phyloP scores from a whole-genome alignment of 805 yeast genomes.

The Metschnikowia kunwiensis region DNA sequence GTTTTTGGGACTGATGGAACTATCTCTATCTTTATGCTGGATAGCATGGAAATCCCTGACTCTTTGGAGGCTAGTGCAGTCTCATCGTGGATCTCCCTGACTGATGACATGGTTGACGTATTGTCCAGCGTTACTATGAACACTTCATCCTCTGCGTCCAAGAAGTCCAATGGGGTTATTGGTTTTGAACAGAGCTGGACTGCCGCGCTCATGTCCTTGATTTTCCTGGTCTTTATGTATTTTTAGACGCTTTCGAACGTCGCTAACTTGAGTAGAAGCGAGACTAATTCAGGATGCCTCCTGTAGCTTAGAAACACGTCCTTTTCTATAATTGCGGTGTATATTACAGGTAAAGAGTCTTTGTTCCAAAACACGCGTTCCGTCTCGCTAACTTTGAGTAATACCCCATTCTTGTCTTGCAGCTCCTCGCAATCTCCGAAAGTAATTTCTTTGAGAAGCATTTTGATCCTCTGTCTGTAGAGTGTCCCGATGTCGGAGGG shows the following conservation, averaged over 20 bases:
- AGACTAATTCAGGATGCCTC: conserved; percentile 13
- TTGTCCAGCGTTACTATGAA: conserved; percentile 27
- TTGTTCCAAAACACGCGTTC: not conserved
- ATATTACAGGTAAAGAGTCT: conserved; percentile 15
- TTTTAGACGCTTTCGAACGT: conserved; percentile 6
- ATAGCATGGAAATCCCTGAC: conserved; percentile 47
- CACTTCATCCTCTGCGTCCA: conserved; percentile 23
- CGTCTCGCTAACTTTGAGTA: not conserved
- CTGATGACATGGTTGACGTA: conserved; percentile 23
- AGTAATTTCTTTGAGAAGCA: not conserved
- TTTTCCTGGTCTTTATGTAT: conserved; percentile 14
- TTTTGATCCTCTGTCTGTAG: not conserved
- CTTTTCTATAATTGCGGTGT: conserved; percentile 13
- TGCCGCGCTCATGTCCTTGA: conserved; percentile 10
- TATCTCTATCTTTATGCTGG: conserved; percentile 58
- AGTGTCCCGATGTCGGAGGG: conserved; percentile 14
- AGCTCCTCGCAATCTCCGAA: no score
- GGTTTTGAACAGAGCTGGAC: conserved; percentile 13
- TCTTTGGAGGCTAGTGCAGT: conserved; percentile 46
- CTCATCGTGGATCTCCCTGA: conserved; percentile 44
- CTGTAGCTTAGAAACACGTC: conserved; percentile 17
- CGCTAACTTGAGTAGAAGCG: conserved; percentile 6
- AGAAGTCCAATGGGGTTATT: conserved; percentile 21
- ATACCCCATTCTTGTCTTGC: no score
- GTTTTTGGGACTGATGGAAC: conserved; percentile 60